phyloP scores from a whole-genome alignment of 441 rosid genomes.

The Adansonia grandidieri region DNA sequence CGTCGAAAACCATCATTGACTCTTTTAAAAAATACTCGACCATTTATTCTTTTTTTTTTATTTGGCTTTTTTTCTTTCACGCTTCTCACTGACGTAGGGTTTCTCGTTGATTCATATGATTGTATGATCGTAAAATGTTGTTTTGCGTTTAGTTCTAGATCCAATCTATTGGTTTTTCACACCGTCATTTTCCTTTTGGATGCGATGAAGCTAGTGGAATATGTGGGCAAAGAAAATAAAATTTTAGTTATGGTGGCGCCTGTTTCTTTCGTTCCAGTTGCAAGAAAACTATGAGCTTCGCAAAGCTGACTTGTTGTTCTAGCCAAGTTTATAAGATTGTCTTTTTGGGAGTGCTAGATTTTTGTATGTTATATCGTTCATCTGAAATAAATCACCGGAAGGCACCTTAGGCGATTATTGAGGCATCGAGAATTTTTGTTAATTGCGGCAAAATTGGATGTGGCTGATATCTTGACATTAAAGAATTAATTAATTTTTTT shows the following conservation, averaged over 20 bases:
- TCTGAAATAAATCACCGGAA: not conserved
- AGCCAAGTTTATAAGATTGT: not conserved
- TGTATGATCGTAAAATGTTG: not conserved
- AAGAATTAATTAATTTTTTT: not conserved
- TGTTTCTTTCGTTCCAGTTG: not conserved
- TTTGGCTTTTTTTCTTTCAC: not conserved
- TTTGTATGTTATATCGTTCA: not conserved
- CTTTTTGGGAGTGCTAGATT: not conserved
- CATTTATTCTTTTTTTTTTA: not conserved
- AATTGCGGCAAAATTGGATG: not conserved
- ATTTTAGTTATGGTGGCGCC: not conserved
- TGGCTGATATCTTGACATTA: not conserved
- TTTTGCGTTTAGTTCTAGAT: not conserved
- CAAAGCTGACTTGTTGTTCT: not conserved
- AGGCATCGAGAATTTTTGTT: not conserved
- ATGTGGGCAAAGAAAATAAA: not conserved
- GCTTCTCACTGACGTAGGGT: not conserved
- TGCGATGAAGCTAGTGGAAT: conserved; percentile 17
- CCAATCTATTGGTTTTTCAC: not conserved
- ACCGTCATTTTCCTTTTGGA: not conserved
- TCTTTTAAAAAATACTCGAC: too few relatives aligned
- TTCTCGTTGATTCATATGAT: not conserved
- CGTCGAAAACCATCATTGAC: too few relatives aligned
- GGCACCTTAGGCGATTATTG: not conserved
- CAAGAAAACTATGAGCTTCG: too few relatives aligned